Evolutionary conservation across 2,329 filamentous ascomycete genomes (phyloP).

Genomic region (Nannizzia gypsea): DNA sequence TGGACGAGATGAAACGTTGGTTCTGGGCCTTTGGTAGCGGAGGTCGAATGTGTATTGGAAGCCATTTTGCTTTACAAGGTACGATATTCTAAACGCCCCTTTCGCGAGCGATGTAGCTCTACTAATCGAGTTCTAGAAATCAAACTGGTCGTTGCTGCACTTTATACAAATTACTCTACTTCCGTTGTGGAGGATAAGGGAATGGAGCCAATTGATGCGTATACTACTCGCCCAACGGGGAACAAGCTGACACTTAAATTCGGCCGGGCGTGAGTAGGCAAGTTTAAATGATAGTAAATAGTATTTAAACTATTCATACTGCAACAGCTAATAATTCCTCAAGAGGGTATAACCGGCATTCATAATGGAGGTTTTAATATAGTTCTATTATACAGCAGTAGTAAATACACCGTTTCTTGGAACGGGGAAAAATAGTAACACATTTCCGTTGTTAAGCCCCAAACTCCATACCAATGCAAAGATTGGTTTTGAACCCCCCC

Average conservation of each 20-base stretch:
- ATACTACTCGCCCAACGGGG: slow-evolving; percentile 47
- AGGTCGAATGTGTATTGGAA: slow-evolving; percentile 40
- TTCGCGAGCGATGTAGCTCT: not conserved
- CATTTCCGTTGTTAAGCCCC: not conserved
- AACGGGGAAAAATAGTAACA: not conserved
- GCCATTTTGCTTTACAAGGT: slow-evolving; percentile 39
- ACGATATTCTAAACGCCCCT: not conserved
- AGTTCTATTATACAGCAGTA: slow-evolving; percentile 1
- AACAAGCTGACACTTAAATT: slow-evolving; percentile 51
- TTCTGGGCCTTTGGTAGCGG: slow-evolving; percentile 43
- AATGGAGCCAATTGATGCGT: slow-evolving; percentile 55
- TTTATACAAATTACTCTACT: slow-evolving; percentile 58
- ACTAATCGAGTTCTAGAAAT: slow-evolving; percentile 44
- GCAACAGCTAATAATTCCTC: not conserved
- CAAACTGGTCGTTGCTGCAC: slow-evolving; percentile 56
- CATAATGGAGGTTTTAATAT: not conserved
- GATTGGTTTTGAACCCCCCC: not conserved
- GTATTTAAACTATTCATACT: not conserved
- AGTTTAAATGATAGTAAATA: not conserved
- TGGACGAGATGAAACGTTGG: slow-evolving; percentile 37
- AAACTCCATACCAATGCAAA: slow-evolving; percentile 5
- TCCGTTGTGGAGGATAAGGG: slow-evolving; percentile 50
- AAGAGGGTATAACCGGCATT: not conserved
- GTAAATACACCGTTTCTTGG: not conserved
- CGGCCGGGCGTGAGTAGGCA: slow-evolving; percentile 20